These are phyloP conservation scores for Podospora bellae-mahoneyi DNA, from an alignment of 495 filamentous ascomycete species.

Conservation along the genomic window DNA sequence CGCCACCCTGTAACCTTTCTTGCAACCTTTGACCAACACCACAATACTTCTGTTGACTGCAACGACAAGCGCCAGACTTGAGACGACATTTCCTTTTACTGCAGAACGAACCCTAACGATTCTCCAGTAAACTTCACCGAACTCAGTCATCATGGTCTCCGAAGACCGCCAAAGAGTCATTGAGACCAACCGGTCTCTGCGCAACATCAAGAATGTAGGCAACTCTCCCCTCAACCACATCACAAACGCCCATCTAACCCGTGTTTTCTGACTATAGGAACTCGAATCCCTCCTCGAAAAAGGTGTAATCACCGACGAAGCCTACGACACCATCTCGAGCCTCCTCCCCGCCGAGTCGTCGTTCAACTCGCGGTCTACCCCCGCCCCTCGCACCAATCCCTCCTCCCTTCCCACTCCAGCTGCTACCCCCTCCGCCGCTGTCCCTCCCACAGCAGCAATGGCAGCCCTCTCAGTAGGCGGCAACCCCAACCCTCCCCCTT, in stretches of 20 bases:
- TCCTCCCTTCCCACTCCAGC: constrained; percentile 27
- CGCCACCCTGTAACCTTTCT: neutral
- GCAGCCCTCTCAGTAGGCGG: constrained; percentile 47
- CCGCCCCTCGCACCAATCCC: constrained; percentile 29
- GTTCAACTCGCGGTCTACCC: constrained; percentile 46
- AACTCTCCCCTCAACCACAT: neutral
- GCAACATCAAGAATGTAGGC: constrained; percentile 77
- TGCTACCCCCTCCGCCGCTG: constrained; percentile 33
- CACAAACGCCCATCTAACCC: neutral
- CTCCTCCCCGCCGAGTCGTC: constrained; percentile 68
- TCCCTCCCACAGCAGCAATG: constrained; percentile 39
- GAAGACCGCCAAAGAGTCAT: constrained; percentile 48
- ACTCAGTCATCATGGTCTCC: constrained; percentile 36
- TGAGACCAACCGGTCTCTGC: constrained; percentile 75
- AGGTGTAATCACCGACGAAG: constrained; percentile 64
- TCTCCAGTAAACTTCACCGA: neutral
- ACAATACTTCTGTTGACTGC: neutral
- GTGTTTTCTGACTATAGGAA: constrained; percentile 54
- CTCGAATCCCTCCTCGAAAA: constrained; percentile 85
- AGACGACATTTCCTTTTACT: neutral
- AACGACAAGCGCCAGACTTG: neutral
- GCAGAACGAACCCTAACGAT: neutral
- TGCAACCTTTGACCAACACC: neutral
- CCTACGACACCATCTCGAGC: constrained; percentile 65
- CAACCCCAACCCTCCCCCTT: constrained; percentile 35